Conservation (phyloP, 176 grass and related monocot species). For the Melocanna baccifera region DNA sequence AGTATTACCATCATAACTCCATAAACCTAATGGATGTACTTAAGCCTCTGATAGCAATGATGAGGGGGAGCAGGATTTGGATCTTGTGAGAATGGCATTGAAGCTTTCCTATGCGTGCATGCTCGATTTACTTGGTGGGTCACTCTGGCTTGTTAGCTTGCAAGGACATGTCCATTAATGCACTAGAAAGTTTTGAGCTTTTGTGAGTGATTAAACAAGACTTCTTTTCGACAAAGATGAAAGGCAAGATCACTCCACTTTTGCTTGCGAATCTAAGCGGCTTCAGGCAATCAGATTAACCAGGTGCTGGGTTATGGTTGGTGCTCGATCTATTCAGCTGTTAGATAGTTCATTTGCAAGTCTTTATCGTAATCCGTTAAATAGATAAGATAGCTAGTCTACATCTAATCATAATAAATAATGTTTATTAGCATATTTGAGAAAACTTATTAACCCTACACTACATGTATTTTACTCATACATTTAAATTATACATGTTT, state of each 20-base stretch:
- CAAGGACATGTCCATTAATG: constrained; percentile 21
- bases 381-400: too few relatives aligned
- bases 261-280: constrained; percentile 11
- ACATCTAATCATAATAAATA: too few relatives aligned
- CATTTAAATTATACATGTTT: too few relatives aligned
- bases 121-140: neutral
- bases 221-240: neutral
- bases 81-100: constrained; percentile 36
- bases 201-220: constrained; percentile 17
- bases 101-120: constrained; percentile 15
- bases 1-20: neutral
- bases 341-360: too few relatives aligned
- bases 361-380: too few relatives aligned
- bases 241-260: neutral
- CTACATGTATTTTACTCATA: too few relatives aligned
- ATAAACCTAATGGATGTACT: constrained; percentile 13
- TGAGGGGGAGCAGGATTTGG: constrained; percentile 30
- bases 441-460: too few relatives aligned
- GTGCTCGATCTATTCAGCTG: neutral
- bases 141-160: neutral
- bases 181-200: neutral
- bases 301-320: neutral
- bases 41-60: constrained; percentile 29
- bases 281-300: neutral
- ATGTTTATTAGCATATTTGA: too few relatives aligned